Evolutionary conservation across 352 stramenopile genomes (phyloP), one percentile per base, ranked within the genome.

Genomic region (Pythium rhizo-oryzae): DNA sequence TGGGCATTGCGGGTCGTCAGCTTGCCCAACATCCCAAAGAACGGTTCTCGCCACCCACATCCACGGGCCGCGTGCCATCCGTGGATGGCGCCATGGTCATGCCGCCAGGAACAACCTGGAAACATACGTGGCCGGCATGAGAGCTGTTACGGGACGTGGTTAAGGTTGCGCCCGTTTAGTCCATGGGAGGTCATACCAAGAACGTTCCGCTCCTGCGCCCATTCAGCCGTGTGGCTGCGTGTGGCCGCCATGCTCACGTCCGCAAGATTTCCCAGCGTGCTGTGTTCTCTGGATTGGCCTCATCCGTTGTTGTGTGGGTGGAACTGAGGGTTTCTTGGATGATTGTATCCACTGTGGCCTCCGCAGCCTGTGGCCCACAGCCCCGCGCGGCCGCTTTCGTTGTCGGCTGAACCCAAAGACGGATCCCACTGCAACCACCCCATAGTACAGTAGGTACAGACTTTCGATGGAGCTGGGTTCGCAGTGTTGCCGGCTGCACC

Each of bases 1-100:
- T 61, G 54, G 35, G 53, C 30, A 47, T 59, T 33, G 9, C 21
- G 35, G 30, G 53, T 59, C 54, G 39, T 39, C 37, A 51, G 37
- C 19, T 12, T 51, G 37, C 23, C 51, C 23, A 56, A 56, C 21
- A 47, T 47, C 18, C 41, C 11, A 47, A 19, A 47, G 15, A 47
- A 19, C 41, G 11, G 35, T 41, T 47, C 15, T 47, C 41, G 19
- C 21, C n/a, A 30, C 46, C 25, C 19, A 53, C 8, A 53, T 50
- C 18, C 43, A 41, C 43, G 24, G 18, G 11, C 43, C 43, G 1
- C 43, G 28, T 33, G 28, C 28, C 28, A 33, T 33, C 3, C 28
- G 35, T 41, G 35, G 35, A 41, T 41, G 35, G 35, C 35, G 35
- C 35, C 35, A 41, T 15, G 35, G 8, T 16, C 8, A 21, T 47